Conservation (phyloP, 2,329 filamentous ascomycete genomes). For the Eurotiales sp. region DNA sequence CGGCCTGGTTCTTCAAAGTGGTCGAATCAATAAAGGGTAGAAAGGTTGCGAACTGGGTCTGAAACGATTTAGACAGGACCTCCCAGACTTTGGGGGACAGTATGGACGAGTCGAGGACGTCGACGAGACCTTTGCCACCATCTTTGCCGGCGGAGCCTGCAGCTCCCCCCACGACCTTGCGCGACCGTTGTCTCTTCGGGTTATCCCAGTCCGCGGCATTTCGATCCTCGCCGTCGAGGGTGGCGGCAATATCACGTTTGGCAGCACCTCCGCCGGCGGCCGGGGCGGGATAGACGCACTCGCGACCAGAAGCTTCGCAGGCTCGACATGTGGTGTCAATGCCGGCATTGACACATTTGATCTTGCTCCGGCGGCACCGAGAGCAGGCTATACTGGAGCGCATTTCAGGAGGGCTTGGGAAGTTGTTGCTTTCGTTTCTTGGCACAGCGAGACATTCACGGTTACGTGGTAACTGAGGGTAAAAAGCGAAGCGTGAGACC, state of each 20-base stretch:
- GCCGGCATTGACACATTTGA: constrained; percentile 80
- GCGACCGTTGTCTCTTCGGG: constrained; percentile 39
- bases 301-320: constrained; percentile 67
- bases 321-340: constrained; percentile 68
- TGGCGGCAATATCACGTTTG: constrained; percentile 36
- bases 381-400: constrained; percentile 76
- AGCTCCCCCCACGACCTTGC: constrained; percentile 30
- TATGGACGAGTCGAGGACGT: constrained; percentile 48
- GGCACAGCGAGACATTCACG: constrained; percentile 15
- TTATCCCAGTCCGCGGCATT: constrained; percentile 39
- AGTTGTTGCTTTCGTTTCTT: constrained; percentile 11
- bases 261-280: constrained; percentile 33
- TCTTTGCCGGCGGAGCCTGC: constrained; percentile 26
- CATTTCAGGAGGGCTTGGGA: constrained; percentile 48
- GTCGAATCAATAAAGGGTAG: constrained; percentile 56
- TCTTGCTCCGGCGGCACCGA: constrained; percentile 73
- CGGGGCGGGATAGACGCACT: constrained; percentile 65
- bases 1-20: constrained; percentile 50
- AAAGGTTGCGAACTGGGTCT: constrained; percentile 55
- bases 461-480: background rate
- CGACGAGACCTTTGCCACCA: constrained; percentile 32
- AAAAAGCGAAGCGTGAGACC: background rate
- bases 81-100: constrained; percentile 56
- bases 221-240: constrained; percentile 36
- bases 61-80: constrained; percentile 56